Base-by-base conservation (phyloP, 2,329 filamentous ascomycete genomes). In the Trichoderma koningii region DNA sequence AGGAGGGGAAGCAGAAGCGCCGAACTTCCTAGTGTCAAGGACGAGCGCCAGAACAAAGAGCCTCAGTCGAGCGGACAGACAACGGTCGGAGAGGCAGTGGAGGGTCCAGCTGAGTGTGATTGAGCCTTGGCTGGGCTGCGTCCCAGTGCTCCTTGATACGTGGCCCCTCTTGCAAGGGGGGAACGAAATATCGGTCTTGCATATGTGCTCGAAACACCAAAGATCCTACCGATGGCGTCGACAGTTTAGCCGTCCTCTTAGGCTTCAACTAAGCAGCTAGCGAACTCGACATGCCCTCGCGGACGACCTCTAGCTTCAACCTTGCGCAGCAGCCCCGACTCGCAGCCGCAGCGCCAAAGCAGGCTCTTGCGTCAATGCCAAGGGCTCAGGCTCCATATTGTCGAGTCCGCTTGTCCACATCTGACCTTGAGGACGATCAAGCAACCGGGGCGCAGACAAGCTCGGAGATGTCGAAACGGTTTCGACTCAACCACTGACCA, bases 161-260 rank as follows among this genome's bases (percentile, higher is more conserved):
- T 63, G 60, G 60, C 60, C 50, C 60, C 60, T 63, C 60, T 63
- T 50, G 38, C 60, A 47, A 63, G 50, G 56, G 52, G 34, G 61
- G 61, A 64, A 42, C 45, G 61, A 48, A 57, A 56, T 55, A 64
- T 64, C 53, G 60, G 38, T 56, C 50, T 50, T 56, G 51, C 51
- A 64, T 38, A 56, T 50, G 52, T 55, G 60, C 42, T 55, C 60
- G 28, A 63, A 42, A 48, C 51, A 45, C 59, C 60, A 55, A 45
- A 52, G 50, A 63, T 63, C 50, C 60, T 53, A 23, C 60, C 38
- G 60, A 63, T 63, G 60, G 60, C 60, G 60, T 51, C 42, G 41
- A 55, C 38, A 17, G 59, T 26, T 41, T 21, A 53, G 47, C 38
- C 28, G 26, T 52, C 21, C 48, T 60, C 45, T 52, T 55, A 55